Percentiles rank a stretch among this genome's conserved stretches.
phyloP scores from a whole-genome alignment of 202 grass and related monocot species.

The Elaeis oleifera region DNA sequence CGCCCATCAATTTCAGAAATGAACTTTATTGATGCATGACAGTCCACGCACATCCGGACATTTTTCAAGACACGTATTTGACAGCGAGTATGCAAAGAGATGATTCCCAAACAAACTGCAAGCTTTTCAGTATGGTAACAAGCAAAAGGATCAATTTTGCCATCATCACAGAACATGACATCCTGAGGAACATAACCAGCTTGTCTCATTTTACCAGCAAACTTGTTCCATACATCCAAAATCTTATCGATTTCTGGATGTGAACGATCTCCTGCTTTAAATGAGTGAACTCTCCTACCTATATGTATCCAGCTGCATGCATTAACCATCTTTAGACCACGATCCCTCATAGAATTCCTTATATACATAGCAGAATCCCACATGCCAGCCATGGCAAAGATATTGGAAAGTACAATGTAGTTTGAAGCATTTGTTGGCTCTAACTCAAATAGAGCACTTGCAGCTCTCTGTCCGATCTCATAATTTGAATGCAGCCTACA shows the following conservation, averaged over 20 bases:
- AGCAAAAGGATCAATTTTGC: slow-evolving; percentile 47
- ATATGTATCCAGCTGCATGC: slow-evolving; percentile 43
- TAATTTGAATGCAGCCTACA: slow-evolving; percentile 53
- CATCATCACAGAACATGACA: slow-evolving; percentile 36
- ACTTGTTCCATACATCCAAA: slow-evolving; percentile 36
- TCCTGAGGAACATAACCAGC: slow-evolving; percentile 39
- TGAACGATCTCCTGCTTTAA: slow-evolving; percentile 48
- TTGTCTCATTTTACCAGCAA: slow-evolving; percentile 40
- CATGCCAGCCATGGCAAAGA: slow-evolving; percentile 43
- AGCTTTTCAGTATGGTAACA: slow-evolving; percentile 65
- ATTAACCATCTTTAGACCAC: slow-evolving; percentile 37
- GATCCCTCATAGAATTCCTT: slow-evolving; percentile 39
- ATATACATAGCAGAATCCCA: slow-evolving; percentile 44
- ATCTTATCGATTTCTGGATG: slow-evolving; percentile 44
- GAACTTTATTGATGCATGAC: slow-evolving; percentile 53
- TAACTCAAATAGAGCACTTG: slow-evolving; percentile 55
- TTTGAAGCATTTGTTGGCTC: slow-evolving; percentile 60
- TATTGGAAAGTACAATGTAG: slow-evolving; percentile 51
- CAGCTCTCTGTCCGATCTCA: slow-evolving; percentile 50
- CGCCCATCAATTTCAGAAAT: slow-evolving; percentile 32
- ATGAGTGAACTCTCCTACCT: slow-evolving; percentile 27
- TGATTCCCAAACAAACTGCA: slow-evolving; percentile 44
- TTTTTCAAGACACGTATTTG: slow-evolving; percentile 52
- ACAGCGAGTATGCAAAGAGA: slow-evolving; percentile 27
- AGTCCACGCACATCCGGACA: slow-evolving; percentile 55